Percentiles rank a stretch among this genome's conserved stretches.
Evolutionary conservation across 257 asterid genomes (phyloP).

Genomic region (Coffea eugenioides): DNA sequence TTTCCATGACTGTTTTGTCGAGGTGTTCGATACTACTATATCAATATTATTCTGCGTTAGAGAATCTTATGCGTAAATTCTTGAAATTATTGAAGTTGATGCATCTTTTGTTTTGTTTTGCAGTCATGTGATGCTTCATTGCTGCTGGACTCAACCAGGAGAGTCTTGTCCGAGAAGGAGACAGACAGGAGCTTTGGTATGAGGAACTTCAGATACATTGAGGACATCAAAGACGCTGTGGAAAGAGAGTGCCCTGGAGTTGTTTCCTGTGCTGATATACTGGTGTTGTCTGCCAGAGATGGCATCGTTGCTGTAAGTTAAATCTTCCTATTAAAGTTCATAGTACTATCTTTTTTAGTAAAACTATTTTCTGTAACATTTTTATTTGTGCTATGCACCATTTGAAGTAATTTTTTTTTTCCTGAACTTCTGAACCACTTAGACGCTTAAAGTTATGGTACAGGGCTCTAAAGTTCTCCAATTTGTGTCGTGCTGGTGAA

Average conservation of each 20-base stretch:
- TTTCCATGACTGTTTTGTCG: conserved; percentile 96
- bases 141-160: conserved; percentile 89
- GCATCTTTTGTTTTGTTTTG: conserved; percentile 4
- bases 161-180: conserved; percentile 83
- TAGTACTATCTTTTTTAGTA: neutral
- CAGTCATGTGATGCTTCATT: conserved; percentile 98
- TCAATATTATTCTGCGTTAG: neutral
- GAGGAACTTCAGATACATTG: conserved; percentile 92
- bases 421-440: neutral
- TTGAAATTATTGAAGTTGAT: neutral
- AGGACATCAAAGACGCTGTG: conserved; percentile 78
- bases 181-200: conserved; percentile 93
- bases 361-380: neutral
- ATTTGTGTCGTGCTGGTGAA: neutral
- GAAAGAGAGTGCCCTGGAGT: conserved; percentile 98
- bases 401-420: neutral
- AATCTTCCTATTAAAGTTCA: neutral
- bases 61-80: neutral
- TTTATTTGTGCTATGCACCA: neutral
- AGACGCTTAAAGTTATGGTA: neutral
- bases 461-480: neutral
- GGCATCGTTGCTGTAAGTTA: conserved; percentile 64
- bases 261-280: conserved; percentile 91
- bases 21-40: conserved; percentile 37
- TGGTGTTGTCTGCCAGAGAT: conserved; percentile 89